Base-by-base conservation (phyloP, 768 basidiomycete genomes). In the Chalciporus piperatus region DNA sequence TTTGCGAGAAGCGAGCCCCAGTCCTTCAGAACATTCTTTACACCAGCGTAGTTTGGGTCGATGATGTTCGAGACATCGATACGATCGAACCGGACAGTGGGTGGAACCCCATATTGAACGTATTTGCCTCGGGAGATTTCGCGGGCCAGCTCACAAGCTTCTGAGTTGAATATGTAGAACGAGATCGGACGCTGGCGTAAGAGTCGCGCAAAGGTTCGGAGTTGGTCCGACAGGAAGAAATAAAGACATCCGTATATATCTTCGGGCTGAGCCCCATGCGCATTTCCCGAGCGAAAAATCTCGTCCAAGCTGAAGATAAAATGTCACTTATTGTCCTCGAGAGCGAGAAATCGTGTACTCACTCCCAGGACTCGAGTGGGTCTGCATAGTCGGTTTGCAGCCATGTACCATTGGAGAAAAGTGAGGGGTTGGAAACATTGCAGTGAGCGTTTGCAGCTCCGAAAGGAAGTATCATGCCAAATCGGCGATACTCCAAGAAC, bases 331-430 rank as follows among this genome's bases (percentile, higher is more conserved):
- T 52, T 45, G 7, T 27, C 17, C 32, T 17, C 32, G 9, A 12
- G 32, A 25, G 39, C 2, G 9, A 1, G 27, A 14, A 16, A 43
- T 52, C 17, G 6, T 0, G 12, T 12, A 65, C 73, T 60, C 56
- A 77, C 76, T 79, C 72, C 79, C 79, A 83, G 17, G 76, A 75
- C 32, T 68, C 69, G 1, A 82, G 68, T 0, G 81, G 79, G 39
- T 74, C 77, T 4, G 73, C 68, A 28, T 61, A 66, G 32, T 73
- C 71, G 14, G 63, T 58, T 44, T 66, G 66, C 20, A 79, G 56
- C 79, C 79, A 82, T 45, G 68, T 60, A 12, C 81, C 78, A 44
- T 69, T 51, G 4, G 71, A 69, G 56, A 80, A 82, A 42, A 79
- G 70, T 30, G 77, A 69, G n/a, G 75, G 45, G 43, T 80, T 81